Evolutionary conservation across 345 rosid genomes (phyloP).

Genomic region (Theobroma cacao): DNA sequence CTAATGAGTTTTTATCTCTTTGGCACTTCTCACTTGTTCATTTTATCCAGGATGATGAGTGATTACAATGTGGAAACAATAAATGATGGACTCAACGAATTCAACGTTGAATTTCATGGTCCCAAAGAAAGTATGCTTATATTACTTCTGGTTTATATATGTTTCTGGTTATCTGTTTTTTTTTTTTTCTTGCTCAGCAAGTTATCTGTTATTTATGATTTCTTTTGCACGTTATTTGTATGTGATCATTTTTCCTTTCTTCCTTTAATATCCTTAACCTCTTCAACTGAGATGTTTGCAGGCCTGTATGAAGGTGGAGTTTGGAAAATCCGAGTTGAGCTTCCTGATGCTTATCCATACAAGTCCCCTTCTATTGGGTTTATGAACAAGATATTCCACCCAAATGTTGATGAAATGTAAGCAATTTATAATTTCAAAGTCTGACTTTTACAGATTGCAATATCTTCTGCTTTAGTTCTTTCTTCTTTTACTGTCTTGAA

Average conservation of each 20-base stretch:
- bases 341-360: slow-evolving; percentile 78
- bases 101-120: slow-evolving; percentile 69
- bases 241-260: neutral
- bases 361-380: slow-evolving; percentile 76
- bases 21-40: slow-evolving; percentile 16
- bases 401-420: slow-evolving; percentile 77
- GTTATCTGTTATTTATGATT: too few relatives aligned
- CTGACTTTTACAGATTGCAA: neutral
- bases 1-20: neutral
- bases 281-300: slow-evolving; percentile 26
- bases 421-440: slow-evolving; percentile 24
- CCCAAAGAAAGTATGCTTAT: slow-evolving; percentile 66
- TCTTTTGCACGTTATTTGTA: too few relatives aligned
- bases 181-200: too few relatives aligned
- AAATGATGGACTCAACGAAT: slow-evolving; percentile 71
- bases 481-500: neutral
- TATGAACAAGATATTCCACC: slow-evolving; percentile 74
- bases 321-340: slow-evolving; percentile 72
- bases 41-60: slow-evolving; percentile 70
- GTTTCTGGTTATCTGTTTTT: too few relatives aligned
- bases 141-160: neutral
- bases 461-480: neutral
- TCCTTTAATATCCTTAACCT: neutral
- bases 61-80: slow-evolving; percentile 70
- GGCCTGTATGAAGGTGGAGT: slow-evolving; percentile 74